These are phyloP conservation scores for Pestalotiopsis sp. DNA, from an alignment of 2,329 filamentous ascomycete genomes.

Conservation along the genomic window DNA sequence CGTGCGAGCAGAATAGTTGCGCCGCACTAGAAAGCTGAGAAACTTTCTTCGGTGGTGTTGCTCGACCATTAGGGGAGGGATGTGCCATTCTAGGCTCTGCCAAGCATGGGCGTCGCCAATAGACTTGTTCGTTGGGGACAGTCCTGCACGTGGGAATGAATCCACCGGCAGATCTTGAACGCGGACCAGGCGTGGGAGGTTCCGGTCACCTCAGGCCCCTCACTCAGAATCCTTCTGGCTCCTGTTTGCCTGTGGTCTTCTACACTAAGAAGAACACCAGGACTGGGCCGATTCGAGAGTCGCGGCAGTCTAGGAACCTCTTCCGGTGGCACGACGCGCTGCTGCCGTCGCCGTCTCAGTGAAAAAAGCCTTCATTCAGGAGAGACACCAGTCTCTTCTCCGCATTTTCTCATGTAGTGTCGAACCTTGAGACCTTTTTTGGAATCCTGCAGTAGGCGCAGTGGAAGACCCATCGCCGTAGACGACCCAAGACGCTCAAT, in stretches of 20 bases:
- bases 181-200: neutral
- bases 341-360: neutral
- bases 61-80: neutral
- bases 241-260: too few relatives aligned
- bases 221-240: neutral
- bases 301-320: neutral
- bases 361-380: neutral
- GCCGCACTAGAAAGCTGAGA: neutral
- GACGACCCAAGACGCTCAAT: neutral
- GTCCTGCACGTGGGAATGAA: conserved; percentile 5
- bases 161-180: conserved; percentile 6
- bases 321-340: neutral
- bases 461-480: too few relatives aligned
- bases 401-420: neutral
- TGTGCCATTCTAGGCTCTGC: neutral
- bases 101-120: neutral
- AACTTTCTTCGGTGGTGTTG: neutral
- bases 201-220: neutral
- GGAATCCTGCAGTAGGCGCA: neutral
- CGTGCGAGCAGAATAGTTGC: too few relatives aligned
- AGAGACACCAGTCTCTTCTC: neutral
- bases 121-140: neutral
- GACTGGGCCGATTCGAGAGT: neutral
- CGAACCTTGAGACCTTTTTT: neutral
- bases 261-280: neutral